Evolutionary conservation across 257 asterid genomes (phyloP), one percentile per base, ranked within the genome.

Genomic region (Jaltomata sinuosa): DNA sequence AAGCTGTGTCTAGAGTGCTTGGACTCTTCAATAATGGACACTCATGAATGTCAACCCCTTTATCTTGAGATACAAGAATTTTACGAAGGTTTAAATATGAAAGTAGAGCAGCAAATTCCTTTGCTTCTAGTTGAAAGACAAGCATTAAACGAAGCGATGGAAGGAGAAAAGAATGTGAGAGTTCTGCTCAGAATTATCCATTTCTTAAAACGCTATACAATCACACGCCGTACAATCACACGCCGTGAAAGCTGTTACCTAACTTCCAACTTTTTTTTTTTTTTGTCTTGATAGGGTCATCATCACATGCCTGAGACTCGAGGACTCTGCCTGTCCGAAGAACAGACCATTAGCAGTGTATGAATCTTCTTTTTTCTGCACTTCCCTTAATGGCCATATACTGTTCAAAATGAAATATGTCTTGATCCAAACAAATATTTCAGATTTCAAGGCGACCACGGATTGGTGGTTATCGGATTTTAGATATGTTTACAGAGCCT

Each of bases 1-100:
- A 94, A 93, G 90, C 92, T 94, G 21, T 97, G 99, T 80, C 88
- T 97, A 16, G 99, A 97, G 93, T 97, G 99, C 86, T 87, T 95
- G 89, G 98, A 97, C 90, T 97, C 98, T n/a, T 90, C 99, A 65
- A 94, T 97, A 86, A 94, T 97, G 99, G 99, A 97, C 83, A 95
- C 98, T 8, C 94, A 92, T 40, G 99, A 97, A 84, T 97, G 99
- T 87, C 99, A 95, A 74, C 98, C 98, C 83, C 97, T 97, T 38
- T 94, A 97, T 88, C 90, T 95, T 49, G 99, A 97, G 86, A 97
- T 97, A 79, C 99, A 91, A 91, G 98, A 95, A 14, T 97, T 97
- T 83, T 97, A 94, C 10, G 99, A 97, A 88, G 98, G 99, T 36
- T 87, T 97, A 85, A 90, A 90, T 91, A 97, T 97, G 99, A 97